Base-by-base conservation (phyloP, 225 moss, liverwort and hornwort species). In the Antitrichia curtipendula region DNA sequence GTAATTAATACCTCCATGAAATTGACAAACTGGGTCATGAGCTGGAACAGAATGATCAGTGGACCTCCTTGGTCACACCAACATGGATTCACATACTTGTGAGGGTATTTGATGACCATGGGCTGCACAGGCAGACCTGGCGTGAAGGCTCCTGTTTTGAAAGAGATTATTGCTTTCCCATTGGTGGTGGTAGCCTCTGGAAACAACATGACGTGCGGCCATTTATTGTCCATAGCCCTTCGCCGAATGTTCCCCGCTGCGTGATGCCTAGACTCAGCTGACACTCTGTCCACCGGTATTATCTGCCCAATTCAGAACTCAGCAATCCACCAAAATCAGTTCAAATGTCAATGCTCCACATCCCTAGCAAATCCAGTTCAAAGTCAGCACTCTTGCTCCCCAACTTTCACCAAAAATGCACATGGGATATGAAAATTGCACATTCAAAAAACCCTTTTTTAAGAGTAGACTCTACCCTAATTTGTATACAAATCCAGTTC, bases 131-230 rank as follows among this genome's bases (percentile, higher is more conserved):
- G 95, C 89, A 95, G 85, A 50, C 93, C 95, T 31, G 95, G 91
- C 5, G 91, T 86, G 76, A 95, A 95, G 32, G 95, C 95, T 31
- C 95, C 95, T 6, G 92, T 91, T 78, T 95, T 95, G 77, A 95
- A 95, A 4, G 93, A 90, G 85, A 95, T 93, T 13, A 93, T 52
- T 7, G 91, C 93, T 65, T 85, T 82, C 28, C 95, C 95, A 80
- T 93, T 95, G 41, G 95, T 95, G 81, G 95, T 95, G 56, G 95
- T 95, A 64, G 92, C 92, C 80, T 95, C 95, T 13, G 95, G 95
- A 85, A 93, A 95, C 56, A 95, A 29, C 88, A 92, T 91, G 57
- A 92, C 82, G 40, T 91, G 91, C 41, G 95, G 92, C 95, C 95
- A 95, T 49, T 87, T 92, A 57, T 95, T 95, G 81, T 95, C 95